Evolutionary conservation across 2,329 filamentous ascomycete genomes (phyloP).

Genomic region (Tetracladium maxilliforme): DNA sequence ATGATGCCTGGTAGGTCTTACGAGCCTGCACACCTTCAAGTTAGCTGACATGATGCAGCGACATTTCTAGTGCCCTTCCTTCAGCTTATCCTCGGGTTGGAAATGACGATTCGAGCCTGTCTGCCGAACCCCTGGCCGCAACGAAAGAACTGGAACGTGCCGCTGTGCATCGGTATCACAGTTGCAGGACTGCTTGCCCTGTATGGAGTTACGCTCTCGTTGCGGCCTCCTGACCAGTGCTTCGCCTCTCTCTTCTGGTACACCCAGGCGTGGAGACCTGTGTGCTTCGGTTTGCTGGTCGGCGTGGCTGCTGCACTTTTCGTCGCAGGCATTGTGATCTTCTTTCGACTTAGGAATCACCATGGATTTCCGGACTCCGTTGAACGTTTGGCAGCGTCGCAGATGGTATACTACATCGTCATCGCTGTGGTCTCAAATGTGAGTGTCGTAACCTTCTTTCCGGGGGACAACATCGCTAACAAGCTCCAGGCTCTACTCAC

Average conservation of each 20-base stretch:
- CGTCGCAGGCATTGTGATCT: constrained; percentile 35
- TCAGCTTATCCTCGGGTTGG: constrained; percentile 49
- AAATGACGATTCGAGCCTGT: constrained; percentile 43
- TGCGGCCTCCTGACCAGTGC: too few species aligned
- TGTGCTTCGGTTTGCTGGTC: constrained; percentile 38
- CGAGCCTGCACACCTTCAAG: not conserved
- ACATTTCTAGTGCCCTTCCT: constrained; percentile 53
- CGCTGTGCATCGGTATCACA: constrained; percentile 37
- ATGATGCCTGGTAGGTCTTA: constrained; percentile 39
- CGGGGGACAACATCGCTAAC: not conserved
- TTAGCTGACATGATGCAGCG: constrained; percentile 27
- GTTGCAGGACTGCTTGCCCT: too few species aligned
- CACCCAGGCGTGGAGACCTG: constrained; percentile 41
- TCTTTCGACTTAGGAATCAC: constrained; percentile 40
- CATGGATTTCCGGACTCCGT: too few species aligned
- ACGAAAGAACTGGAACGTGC: too few species aligned
- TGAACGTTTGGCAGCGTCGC: constrained; percentile 48
- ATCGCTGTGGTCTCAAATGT: too few species aligned
- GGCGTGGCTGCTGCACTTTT: constrained; percentile 34
- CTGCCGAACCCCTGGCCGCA: too few species aligned
- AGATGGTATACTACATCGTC: constrained; percentile 57
- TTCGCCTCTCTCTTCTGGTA: constrained; percentile 58
- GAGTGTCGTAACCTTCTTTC: too few species aligned
- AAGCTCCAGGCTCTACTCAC: constrained; percentile 39
- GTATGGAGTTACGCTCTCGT: too few species aligned